Evolutionary conservation across 2,329 filamentous ascomycete genomes (phyloP).

Genomic region (Microcyclosporella mali): DNA sequence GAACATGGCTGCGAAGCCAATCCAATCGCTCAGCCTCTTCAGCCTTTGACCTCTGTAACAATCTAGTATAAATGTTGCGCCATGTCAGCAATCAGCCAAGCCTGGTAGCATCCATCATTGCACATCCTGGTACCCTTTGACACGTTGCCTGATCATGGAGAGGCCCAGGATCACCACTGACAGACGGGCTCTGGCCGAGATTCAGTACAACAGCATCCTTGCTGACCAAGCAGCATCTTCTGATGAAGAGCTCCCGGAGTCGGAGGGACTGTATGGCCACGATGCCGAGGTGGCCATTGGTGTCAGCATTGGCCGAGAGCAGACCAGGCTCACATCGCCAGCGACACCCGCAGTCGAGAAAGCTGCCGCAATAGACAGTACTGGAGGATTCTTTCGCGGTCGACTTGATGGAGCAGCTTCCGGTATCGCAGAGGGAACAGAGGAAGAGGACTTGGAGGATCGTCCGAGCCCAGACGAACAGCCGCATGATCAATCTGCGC

Average conservation of each 20-base stretch:
- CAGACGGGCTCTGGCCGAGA: conserved; percentile 36
- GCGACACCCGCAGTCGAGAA: conserved; percentile 55
- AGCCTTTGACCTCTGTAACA: too few relatives aligned
- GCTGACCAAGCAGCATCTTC: conserved; percentile 39
- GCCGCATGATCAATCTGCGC: background rate
- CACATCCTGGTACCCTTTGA: too few relatives aligned
- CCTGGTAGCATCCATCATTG: too few relatives aligned
- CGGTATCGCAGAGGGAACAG: background rate
- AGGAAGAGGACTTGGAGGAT: conserved; percentile 4
- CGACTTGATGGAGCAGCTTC: conserved; percentile 11
- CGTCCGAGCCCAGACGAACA: background rate
- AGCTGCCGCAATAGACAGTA: conserved; percentile 48
- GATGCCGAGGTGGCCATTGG: conserved; percentile 47
- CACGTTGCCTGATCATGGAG: background rate
- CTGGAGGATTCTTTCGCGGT: conserved; percentile 42
- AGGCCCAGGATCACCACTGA: background rate
- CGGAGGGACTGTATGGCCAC: conserved; percentile 28
- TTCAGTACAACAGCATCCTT: conserved; percentile 37
- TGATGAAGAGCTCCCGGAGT: conserved; percentile 35
- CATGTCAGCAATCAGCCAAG: too few relatives aligned
- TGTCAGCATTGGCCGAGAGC: conserved; percentile 53
- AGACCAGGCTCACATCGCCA: conserved; percentile 52
- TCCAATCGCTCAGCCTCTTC: too few relatives aligned
- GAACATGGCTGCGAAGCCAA: too few relatives aligned
- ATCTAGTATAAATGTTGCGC: too few relatives aligned